Evolutionary conservation across 2,329 filamentous ascomycete species (phyloP), one percentile per base, ranked within the genome.

Genomic region (Blastomyces parvus): DNA sequence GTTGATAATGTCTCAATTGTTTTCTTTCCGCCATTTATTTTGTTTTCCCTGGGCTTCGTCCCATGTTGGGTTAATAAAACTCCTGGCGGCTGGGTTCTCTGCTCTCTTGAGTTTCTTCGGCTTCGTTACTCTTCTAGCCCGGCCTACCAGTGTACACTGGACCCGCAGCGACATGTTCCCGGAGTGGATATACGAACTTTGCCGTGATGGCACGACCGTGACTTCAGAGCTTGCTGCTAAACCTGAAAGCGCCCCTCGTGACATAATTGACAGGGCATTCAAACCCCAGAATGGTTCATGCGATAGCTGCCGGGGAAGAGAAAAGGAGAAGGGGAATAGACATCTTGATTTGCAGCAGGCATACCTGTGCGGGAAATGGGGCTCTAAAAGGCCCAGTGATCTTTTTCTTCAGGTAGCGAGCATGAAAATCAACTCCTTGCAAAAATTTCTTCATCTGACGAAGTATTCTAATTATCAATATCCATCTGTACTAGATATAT

Each of bases 321-420:
- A 60, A 22, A 50, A 57, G 22, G 30, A n/a, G 17, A 38, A 30
- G 22, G 14, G 36, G 9, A 44, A 55, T 53, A 38, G 17, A 36
- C 25, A 55, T 8, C 36, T 52, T 58, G 80, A 82, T 38, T 70
- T 88, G 33, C 74, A 83, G 48, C 79, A 77, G 55, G 86, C 86
- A 0, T 74, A 76, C 8, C 70, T 79, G 62, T 90, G 88, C 70
- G 88, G 88, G 1, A 84, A 83, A 61, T 92, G 88, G 84, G 88
- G 87, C 0, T 71, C 80, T 0, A 80, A 81, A 0, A 74, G 79
- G 60, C 89, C 88, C 0, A 88, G 86, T 66, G 80, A 86, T 19
- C 74, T 91, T 0, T 92, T 92, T 70, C 74, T 90, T 6, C 79
- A 78, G 69, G 84, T 84, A 65, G 36, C 8, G 22, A 30, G 50